Base-by-base conservation (phyloP, 257 asterid genomes). In the Solanum pennellii region DNA sequence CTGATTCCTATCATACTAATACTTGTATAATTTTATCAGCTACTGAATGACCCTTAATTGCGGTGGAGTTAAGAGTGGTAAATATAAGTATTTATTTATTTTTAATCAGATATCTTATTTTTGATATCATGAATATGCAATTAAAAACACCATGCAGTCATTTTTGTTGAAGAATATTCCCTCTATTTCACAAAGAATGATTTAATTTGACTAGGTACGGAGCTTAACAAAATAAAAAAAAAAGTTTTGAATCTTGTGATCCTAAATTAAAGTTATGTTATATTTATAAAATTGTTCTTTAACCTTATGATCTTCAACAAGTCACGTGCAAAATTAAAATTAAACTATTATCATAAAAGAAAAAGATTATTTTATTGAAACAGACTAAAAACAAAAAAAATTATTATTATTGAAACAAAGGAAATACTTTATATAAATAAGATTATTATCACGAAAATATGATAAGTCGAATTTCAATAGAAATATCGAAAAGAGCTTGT, bases 261-360 rank as follows among this genome's bases (percentile, higher is more conserved):
- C 1, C 7, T 35, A 37, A 37, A 37, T 37, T 37, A 37, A 37
- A 37, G 0, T 37, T 37, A 37, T 6, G 39, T 37, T 5, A 37
- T 5, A 1, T 6, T 0, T 37, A 1, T 1, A 37, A 37, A 35
- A 37, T 5, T 37, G 0, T 6, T 6, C 0, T 37, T 5, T 37
- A 6, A 37, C 6, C 7, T 6, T 37, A 0, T 37, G 1, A 0
- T 6, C 7, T 35, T 35, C 0, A 35, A 5, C 7, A 35, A 5
- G 0, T 35, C 39, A 35, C 39, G 39, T 35, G 39, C 0, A 35
- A 35, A 4, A 0, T 1, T 35, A 1, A 35, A 35, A 35, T 35
- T 35, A 35, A 35, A 35, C 1, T 35, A 5, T 35, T 35, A 35
- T 1, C 7, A 4, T 3, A 35, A 35, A 35, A 35, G 37, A 3